These are phyloP conservation scores for Cynanchum wilfordii DNA, from an alignment of 257 asterid species.

Conservation along the genomic window DNA sequence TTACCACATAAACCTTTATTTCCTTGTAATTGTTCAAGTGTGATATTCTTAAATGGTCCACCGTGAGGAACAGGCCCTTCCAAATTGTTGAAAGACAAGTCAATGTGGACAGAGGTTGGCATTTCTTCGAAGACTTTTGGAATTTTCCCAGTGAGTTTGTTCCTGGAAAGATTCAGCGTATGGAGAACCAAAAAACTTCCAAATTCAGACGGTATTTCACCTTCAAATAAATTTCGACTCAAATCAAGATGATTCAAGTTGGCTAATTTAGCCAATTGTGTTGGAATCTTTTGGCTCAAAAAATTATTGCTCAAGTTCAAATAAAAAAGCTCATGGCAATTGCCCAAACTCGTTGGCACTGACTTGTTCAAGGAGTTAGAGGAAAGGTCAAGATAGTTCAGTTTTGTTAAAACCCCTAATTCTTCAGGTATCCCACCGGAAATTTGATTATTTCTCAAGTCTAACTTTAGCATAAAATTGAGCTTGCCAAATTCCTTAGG, in stretches of 20 bases:
- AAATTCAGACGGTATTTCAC: slow-evolving; percentile 22
- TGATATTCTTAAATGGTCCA: no score
- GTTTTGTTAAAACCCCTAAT: slow-evolving; percentile 11
- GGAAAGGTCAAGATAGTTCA: slow-evolving; percentile 18
- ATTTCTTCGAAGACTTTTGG: slow-evolving; percentile 13
- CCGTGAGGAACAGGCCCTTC: no score
- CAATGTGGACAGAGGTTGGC: not conserved
- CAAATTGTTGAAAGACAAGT: no score
- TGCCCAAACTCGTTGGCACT: slow-evolving; percentile 27
- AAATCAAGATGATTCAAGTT: slow-evolving; percentile 22
- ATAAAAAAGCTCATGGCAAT: slow-evolving; percentile 9
- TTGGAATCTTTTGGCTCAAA: slow-evolving; percentile 21
- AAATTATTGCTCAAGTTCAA: not conserved
- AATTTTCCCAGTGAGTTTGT: no score
- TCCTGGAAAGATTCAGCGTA: no score
- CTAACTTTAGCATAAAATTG: slow-evolving; percentile 9
- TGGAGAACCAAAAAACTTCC: no score
- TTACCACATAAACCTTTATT: slow-evolving; percentile 31
- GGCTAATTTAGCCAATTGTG: slow-evolving; percentile 20
- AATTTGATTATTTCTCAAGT: slow-evolving; percentile 22
- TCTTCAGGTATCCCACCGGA: slow-evolving; percentile 27
- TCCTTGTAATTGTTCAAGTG: slow-evolving; percentile 12
- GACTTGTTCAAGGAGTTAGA: slow-evolving; percentile 22
- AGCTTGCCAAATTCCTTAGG: no score
- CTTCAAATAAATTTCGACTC: no score